These are phyloP conservation scores for Singerocomus inundabilis DNA, from an alignment of 1,284 basidiomycete genomes.

Conservation along the genomic window DNA sequence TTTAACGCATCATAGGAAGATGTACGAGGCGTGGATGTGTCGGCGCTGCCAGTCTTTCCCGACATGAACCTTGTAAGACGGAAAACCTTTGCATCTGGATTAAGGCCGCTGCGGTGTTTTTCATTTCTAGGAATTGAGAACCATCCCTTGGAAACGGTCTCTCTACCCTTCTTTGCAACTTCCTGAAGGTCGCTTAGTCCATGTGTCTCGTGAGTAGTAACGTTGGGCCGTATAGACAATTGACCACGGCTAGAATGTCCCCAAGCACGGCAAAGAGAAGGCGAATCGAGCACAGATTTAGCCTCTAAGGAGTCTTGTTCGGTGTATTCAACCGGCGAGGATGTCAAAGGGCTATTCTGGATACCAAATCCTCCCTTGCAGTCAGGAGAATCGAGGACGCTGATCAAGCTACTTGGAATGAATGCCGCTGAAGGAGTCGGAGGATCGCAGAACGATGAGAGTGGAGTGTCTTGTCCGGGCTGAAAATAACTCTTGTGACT, in stretches of 20 bases:
- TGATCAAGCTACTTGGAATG: conserved; percentile 58
- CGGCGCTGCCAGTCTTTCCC: conserved; percentile 15
- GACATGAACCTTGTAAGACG: conserved; percentile 44
- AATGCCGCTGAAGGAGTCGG: conserved; percentile 47
- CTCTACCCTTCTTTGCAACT: conserved; percentile 11
- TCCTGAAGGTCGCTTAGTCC: conserved; percentile 14
- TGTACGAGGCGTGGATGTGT: conserved; percentile 13
- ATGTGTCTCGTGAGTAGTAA: conserved; percentile 37
- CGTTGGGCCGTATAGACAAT: conserved; percentile 36
- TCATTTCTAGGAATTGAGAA: conserved; percentile 44
- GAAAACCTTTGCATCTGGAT: conserved; percentile 85
- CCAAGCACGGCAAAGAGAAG: conserved; percentile 42
- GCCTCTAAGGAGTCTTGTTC: conserved; percentile 16
- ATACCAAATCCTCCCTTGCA: conserved; percentile 23
- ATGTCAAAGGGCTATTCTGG: conserved; percentile 31
- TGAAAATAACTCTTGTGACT: conserved; percentile 18
- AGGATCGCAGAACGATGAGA: conserved; percentile 52
- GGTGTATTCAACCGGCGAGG: conserved; percentile 38
- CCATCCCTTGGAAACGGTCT: conserved; percentile 44
- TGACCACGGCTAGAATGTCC: conserved; percentile 37
- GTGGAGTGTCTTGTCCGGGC: conserved; percentile 35
- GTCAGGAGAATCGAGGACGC: conserved; percentile 49
- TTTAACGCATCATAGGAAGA: conserved; percentile 53
- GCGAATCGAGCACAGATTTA: conserved; percentile 37
- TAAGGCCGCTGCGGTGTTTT: conserved; percentile 63